These are phyloP conservation scores for Boechera stricta DNA, from an alignment of 345 rosid species.

Conservation along the genomic window DNA sequence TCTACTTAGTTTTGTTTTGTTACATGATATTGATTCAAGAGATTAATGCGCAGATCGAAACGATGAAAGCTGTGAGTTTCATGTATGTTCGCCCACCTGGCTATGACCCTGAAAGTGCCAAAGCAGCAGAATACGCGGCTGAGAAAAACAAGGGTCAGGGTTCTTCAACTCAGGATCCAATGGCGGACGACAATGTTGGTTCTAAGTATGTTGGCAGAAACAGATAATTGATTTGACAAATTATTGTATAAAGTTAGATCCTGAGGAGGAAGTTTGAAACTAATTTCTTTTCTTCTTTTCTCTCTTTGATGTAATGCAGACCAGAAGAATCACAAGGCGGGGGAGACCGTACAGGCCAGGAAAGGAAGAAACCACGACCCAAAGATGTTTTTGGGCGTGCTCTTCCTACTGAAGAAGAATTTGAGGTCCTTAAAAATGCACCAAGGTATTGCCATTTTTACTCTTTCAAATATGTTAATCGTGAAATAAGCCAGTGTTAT, in stretches of 20 bases:
- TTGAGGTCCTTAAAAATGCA: slow-evolving; percentile 82
- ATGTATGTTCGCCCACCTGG: slow-evolving; percentile 99
- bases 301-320: slow-evolving; percentile 47
- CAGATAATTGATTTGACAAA: slow-evolving; percentile 13
- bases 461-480: neutral
- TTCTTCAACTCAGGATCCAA: slow-evolving; percentile 43
- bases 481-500: neutral
- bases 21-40: slow-evolving; percentile 26
- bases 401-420: slow-evolving; percentile 93
- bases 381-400: slow-evolving; percentile 98
- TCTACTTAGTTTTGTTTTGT: neutral
- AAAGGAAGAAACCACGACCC: slow-evolving; percentile 81
- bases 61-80: slow-evolving; percentile 95
- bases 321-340: slow-evolving; percentile 40
- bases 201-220: slow-evolving; percentile 49
- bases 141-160: slow-evolving; percentile 51
- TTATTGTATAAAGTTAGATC: neutral
- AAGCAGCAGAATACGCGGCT: slow-evolving; percentile 85
- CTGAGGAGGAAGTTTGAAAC: neutral
- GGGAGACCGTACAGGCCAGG: slow-evolving; percentile 47
- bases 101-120: slow-evolving; percentile 92
- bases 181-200: slow-evolving; percentile 43
- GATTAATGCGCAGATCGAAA: slow-evolving; percentile 61
- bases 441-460: slow-evolving; percentile 62
- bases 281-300: neutral